phyloP scores from a whole-genome alignment of 345 rosid species.

The Rhodamnia argentea region DNA sequence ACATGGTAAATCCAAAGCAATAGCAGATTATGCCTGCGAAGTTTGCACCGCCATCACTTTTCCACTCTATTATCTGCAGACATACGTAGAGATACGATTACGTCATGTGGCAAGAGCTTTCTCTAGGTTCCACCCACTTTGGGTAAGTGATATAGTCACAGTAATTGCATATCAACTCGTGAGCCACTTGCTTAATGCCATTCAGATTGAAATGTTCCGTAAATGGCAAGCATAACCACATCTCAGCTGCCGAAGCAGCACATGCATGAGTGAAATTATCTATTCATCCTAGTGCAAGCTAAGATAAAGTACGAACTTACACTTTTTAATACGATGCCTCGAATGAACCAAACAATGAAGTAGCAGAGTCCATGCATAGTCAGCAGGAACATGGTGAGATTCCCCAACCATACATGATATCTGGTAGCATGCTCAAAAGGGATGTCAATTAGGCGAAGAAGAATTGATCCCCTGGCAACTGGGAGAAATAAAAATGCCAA shows the following conservation, averaged over 20 bases:
- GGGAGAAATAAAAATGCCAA: slow-evolving; percentile 21
- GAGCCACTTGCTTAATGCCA: background rate
- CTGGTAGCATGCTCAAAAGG: slow-evolving; percentile 14
- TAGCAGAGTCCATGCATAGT: slow-evolving; percentile 17
- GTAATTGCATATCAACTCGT: background rate
- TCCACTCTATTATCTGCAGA: slow-evolving; percentile 31
- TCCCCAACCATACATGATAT: slow-evolving; percentile 28
- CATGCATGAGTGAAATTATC: background rate
- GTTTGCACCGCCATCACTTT: slow-evolving; percentile 22
- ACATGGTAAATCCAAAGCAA: slow-evolving; percentile 26
- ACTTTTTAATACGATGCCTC: background rate
- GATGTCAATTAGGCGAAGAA: slow-evolving; percentile 14
- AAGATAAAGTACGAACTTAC: slow-evolving; percentile 2
- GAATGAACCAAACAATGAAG: slow-evolving; percentile 10
- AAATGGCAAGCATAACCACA: background rate
- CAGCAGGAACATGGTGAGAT: slow-evolving; percentile 16
- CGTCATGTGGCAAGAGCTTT: background rate
- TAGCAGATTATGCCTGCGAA: slow-evolving; percentile 33
- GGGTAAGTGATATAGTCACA: background rate
- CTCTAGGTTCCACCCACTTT: background rate
- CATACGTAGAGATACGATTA: background rate
- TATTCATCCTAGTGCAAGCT: background rate
- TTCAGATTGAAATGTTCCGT: background rate
- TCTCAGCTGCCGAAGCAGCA: background rate
- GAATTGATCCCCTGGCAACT: slow-evolving; percentile 15